Conservation (phyloP, 306 rosid genomes). For the Glycine soja region DNA sequence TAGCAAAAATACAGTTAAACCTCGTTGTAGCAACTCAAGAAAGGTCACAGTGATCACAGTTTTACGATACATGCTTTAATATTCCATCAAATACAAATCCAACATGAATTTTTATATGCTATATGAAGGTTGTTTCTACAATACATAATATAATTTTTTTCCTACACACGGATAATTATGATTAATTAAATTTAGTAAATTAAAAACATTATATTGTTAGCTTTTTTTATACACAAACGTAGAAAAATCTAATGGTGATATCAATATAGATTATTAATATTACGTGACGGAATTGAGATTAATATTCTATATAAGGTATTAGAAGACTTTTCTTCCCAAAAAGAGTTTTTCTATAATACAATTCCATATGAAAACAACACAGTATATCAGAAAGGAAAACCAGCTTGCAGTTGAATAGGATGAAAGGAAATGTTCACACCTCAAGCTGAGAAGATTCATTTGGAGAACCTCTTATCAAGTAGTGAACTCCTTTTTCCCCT, state of each 20-base stretch:
- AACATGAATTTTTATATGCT: not conserved
- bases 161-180: not conserved
- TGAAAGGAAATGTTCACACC: conserved; percentile 54
- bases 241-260: not conserved
- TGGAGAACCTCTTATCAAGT: conserved; percentile 56
- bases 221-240: not conserved
- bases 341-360: conserved; percentile 1
- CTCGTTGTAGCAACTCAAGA: conserved; percentile 12
- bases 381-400: conserved; percentile 22
- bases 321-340: conserved; percentile 19
- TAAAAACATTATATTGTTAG: not conserved
- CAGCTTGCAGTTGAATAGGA: conserved; percentile 25
- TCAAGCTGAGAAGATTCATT: conserved; percentile 55
- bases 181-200: not conserved
- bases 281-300: not conserved
- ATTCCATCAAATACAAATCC: conserved; percentile 22
- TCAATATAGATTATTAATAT: not conserved
- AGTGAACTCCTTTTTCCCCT: conserved; percentile 83
- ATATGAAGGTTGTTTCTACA: not conserved
- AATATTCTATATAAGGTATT: conserved; percentile 10
- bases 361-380: conserved; percentile 12
- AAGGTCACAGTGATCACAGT: not conserved
- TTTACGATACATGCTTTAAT: conserved; percentile 5
- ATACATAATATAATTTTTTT: conserved; percentile 3
- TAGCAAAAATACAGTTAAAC: conserved; percentile 2